phyloP scores from a whole-genome alignment of 1,284 basidiomycete species.

The Tilletiopsis washingtonensis region DNA sequence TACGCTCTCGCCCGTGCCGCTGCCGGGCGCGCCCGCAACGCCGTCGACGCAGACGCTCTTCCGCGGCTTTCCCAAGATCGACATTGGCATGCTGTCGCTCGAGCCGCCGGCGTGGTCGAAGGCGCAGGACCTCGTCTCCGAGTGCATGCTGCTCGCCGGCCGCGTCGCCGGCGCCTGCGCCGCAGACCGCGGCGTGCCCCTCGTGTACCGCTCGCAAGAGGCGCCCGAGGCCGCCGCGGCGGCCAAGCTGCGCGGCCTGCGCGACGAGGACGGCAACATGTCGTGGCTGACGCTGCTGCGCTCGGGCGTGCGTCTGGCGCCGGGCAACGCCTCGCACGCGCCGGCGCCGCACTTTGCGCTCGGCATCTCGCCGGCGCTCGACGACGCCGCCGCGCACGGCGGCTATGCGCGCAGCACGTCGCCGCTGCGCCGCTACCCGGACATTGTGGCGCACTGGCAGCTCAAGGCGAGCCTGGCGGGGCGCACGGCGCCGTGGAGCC shows the following conservation, averaged over 20 bases:
- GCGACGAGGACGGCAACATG: conserved; percentile 1
- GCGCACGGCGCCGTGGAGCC: conserved; percentile 1
- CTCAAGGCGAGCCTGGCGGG: conserved; percentile 64
- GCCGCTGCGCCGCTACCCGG: conserved; percentile 75
- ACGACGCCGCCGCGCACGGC: conserved; percentile 10
- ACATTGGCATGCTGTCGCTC: conserved; percentile 1
- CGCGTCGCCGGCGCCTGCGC: conserved; percentile 69
- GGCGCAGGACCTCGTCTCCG: conserved; percentile 57
- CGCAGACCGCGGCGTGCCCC: conserved; percentile 58
- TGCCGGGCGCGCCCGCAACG: background rate
- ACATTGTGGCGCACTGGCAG: conserved; percentile 87
- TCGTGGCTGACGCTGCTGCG: conserved; percentile 6
- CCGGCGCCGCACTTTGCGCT: conserved; percentile 64
- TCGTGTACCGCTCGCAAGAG: conserved; percentile 58
- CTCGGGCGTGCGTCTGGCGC: conserved; percentile 5
- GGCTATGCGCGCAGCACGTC: conserved; percentile 74
- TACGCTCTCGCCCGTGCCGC: conserved; percentile 1
- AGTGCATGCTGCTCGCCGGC: conserved; percentile 76
- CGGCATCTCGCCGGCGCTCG: conserved; percentile 56
- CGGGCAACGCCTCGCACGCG: conserved; percentile 6
- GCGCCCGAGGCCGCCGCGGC: conserved; percentile 39
- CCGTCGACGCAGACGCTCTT: conserved; percentile 11
- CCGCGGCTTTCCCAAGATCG: conserved; percentile 22
- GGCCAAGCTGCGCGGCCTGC: background rate
- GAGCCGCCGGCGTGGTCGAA: background rate